phyloP scores from a whole-genome alignment of 768 basidiomycete genomes.

The Tubosaeta brunneosetosa region DNA sequence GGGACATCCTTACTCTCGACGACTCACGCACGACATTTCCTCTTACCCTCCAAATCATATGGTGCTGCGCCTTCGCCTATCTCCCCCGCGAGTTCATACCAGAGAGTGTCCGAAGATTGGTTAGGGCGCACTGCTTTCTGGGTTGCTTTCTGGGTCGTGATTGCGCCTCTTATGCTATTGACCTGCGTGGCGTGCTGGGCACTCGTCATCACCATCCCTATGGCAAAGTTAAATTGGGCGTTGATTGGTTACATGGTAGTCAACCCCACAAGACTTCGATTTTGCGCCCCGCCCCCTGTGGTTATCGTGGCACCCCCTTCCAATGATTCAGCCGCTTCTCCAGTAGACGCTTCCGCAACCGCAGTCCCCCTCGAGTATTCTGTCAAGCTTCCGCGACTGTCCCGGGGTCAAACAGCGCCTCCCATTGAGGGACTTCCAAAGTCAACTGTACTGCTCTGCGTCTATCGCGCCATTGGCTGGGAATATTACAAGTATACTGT shows the following conservation, averaged over 20 bases:
- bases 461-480: conserved; percentile 83
- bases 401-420: conserved; percentile 88
- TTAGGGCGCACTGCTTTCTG: conserved; percentile 81
- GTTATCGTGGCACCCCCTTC: conserved; percentile 44
- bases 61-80: conserved; percentile 48
- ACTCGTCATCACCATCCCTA: conserved; percentile 92
- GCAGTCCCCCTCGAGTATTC: conserved; percentile 45
- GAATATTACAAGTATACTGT: conserved; percentile 99
- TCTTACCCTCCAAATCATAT: conserved; percentile 58
- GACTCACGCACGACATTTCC: conserved; percentile 28
- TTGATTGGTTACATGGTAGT: conserved; percentile 76
- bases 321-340: conserved; percentile 13
- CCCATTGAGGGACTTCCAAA: conserved; percentile 60
- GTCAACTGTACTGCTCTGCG: conserved; percentile 90
- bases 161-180: conserved; percentile 84
- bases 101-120: conserved; percentile 37
- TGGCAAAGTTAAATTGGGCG: conserved; percentile 98
- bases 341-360: conserved; percentile 8
- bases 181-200: conserved; percentile 93
- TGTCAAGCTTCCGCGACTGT: conserved; percentile 67
- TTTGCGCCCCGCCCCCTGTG: conserved; percentile 81
- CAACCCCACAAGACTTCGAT: conserved; percentile 82
- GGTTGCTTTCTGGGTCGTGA: conserved; percentile 66
- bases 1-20: conserved; percentile 42
- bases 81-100: conserved; percentile 16